Evolutionary conservation across 2,329 filamentous ascomycete genomes (phyloP).

Genomic region (Diaporthe sp.): DNA sequence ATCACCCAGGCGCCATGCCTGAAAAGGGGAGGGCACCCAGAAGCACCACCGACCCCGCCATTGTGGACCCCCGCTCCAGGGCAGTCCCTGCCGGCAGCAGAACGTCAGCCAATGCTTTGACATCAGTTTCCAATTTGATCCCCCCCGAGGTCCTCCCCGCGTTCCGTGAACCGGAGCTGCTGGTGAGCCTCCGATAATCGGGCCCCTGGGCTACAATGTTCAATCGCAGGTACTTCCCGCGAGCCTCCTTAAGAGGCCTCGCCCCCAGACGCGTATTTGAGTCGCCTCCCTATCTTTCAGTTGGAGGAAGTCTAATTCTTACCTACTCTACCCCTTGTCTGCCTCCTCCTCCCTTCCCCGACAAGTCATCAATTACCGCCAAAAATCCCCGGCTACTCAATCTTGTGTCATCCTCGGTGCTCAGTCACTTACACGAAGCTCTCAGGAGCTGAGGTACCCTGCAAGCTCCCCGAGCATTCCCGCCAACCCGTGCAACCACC

Average conservation of each 20-base stretch:
- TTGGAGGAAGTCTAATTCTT: background rate
- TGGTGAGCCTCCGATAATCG: slow-evolving; percentile 51
- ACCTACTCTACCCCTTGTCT: background rate
- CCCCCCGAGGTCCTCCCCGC: slow-evolving; percentile 50
- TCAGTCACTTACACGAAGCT: slow-evolving; percentile 20
- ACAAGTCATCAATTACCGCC: background rate
- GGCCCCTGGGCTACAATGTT: slow-evolving; percentile 39
- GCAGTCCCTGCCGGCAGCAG: slow-evolving; percentile 29
- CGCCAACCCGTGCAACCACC: slow-evolving; percentile 21
- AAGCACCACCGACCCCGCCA: slow-evolving; percentile 17
- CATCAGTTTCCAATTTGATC: slow-evolving; percentile 49
- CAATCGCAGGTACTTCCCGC: slow-evolving; percentile 22
- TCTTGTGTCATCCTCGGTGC: background rate
- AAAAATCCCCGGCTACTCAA: background rate
- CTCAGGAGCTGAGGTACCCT: slow-evolving; percentile 3
- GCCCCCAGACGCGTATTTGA: slow-evolving; percentile 11
- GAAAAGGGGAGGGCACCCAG: background rate
- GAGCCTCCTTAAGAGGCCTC: slow-evolving; percentile 25
- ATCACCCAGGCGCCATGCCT: background rate
- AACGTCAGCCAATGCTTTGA: slow-evolving; percentile 47
- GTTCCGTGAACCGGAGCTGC: slow-evolving; percentile 53
- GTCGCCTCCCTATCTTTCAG: slow-evolving; percentile 2
- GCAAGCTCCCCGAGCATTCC: background rate
- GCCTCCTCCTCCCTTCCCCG: background rate
- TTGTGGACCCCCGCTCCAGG: slow-evolving; percentile 10